A percentile compares a stretch with the other conserved stretches of the same genome.
These are phyloP conservation scores for Heliamphora pulchella DNA, from an alignment of 179 eudicot species.

Conservation along the genomic window DNA sequence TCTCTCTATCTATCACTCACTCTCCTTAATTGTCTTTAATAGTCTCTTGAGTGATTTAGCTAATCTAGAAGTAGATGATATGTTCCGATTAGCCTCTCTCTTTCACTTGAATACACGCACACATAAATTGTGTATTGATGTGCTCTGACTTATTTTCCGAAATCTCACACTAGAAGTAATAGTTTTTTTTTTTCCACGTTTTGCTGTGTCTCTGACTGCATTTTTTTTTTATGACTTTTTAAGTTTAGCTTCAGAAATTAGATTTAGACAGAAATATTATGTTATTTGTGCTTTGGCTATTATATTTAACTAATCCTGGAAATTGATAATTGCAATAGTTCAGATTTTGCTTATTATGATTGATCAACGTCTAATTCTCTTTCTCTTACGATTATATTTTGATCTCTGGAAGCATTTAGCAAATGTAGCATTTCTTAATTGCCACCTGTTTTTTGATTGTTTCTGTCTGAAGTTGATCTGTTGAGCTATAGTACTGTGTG, in stretches of 20 bases:
- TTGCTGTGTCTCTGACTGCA: not conserved
- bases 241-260: not conserved
- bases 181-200: not conserved
- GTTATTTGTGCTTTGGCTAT: not conserved
- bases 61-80: not conserved
- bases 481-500: not conserved
- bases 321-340: no score
- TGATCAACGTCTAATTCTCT: not conserved
- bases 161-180: not conserved
- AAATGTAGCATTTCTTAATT: not conserved
- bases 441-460: not conserved
- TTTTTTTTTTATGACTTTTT: not conserved
- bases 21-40: not conserved
- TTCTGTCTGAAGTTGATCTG: not conserved
- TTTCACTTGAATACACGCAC: not conserved
- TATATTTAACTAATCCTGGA: not conserved
- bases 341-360: not conserved
- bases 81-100: not conserved
- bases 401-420: not conserved
- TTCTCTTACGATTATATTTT: not conserved
- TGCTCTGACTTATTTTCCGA: not conserved
- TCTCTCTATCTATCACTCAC: conserved; percentile 16
- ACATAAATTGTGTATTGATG: not conserved
- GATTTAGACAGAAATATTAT: not conserved
- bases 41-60: no score